These are phyloP conservation scores for Trypanosoma cruzi DNA, from an alignment of 208 protist species.

Conservation along the genomic window DNA sequence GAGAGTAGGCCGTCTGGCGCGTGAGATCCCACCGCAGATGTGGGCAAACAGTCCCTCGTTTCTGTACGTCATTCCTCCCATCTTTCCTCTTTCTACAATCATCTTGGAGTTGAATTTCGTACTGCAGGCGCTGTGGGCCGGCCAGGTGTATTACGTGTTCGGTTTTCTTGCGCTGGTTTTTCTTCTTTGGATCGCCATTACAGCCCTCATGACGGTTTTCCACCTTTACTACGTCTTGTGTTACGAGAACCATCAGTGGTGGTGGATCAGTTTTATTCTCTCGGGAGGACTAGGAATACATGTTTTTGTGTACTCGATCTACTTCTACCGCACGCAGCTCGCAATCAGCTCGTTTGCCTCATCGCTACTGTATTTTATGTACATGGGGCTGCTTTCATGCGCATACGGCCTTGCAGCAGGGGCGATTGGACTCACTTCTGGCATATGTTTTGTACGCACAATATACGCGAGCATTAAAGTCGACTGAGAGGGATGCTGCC, in stretches of 20 bases:
- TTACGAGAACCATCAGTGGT: conserved; percentile 98
- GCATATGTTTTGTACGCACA: conserved; percentile 77
- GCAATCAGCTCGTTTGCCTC: conserved; percentile 70
- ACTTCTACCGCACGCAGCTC: conserved; percentile 89
- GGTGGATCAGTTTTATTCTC: conserved; percentile 97
- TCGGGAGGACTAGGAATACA: conserved; percentile 91
- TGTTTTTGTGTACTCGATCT: conserved; percentile 93
- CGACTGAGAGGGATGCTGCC: conserved; percentile 37
- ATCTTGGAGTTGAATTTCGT: conserved; percentile 99
- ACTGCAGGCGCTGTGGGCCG: conserved; percentile 92
- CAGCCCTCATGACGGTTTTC: conserved; percentile 96
- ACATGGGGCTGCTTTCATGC: conserved; percentile 81
- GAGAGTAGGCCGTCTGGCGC: conserved; percentile 94
- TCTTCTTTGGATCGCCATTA: conserved; percentile 95
- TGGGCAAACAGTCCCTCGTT: conserved; percentile 64
- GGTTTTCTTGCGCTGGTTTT: conserved; percentile 97
- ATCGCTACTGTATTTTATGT: conserved; percentile 88
- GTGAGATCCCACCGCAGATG: conserved; percentile 94
- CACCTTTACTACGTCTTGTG: conserved; percentile 98
- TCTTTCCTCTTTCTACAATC: conserved; percentile 97
- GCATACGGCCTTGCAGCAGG: conserved; percentile 82
- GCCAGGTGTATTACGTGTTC: conserved; percentile 98
- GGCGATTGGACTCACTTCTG: conserved; percentile 75
- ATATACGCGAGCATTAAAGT: conserved; percentile 90
- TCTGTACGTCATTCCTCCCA: conserved; percentile 55